Conservation (phyloP, 441 rosid species). For the Brassica balearica region DNA sequence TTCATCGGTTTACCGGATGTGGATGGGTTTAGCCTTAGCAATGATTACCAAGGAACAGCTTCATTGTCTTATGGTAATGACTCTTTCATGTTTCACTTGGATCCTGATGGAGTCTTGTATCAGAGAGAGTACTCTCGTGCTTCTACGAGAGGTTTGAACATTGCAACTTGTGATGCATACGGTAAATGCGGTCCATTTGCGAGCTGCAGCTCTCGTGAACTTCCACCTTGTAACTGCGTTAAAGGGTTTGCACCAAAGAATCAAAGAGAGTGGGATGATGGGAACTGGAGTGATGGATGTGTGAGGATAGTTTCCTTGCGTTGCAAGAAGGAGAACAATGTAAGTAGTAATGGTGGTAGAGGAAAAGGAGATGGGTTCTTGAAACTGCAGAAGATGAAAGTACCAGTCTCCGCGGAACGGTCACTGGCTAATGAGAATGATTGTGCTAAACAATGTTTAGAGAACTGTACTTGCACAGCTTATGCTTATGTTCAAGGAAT, state of each 20-base stretch:
- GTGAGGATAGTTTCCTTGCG: not conserved
- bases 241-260: constrained; percentile 53
- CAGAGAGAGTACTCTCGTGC: constrained; percentile 33
- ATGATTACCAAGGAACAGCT: constrained; percentile 37
- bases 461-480: constrained; percentile 63
- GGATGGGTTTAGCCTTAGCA: constrained; percentile 43
- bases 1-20: constrained; percentile 49
- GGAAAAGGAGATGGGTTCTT: constrained; percentile 52
- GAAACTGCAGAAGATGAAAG: constrained; percentile 43
- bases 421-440: constrained; percentile 31
- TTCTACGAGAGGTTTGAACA: constrained; percentile 19
- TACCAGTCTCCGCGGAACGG: constrained; percentile 47
- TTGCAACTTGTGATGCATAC: constrained; percentile 46
- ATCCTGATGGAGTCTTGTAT: constrained; percentile 38
- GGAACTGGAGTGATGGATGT: not conserved
- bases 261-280: constrained; percentile 43
- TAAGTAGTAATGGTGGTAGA: constrained; percentile 1
- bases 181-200: constrained; percentile 51
- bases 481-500: constrained; percentile 52
- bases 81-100: constrained; percentile 31
- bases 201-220: constrained; percentile 24
- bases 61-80: constrained; percentile 17
- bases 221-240: constrained; percentile 55
- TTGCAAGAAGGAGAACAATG: constrained; percentile 29
- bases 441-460: constrained; percentile 47